Base-by-base conservation (phyloP, 352 stramenopile genomes). In the Pythium grandisporangium region DNA sequence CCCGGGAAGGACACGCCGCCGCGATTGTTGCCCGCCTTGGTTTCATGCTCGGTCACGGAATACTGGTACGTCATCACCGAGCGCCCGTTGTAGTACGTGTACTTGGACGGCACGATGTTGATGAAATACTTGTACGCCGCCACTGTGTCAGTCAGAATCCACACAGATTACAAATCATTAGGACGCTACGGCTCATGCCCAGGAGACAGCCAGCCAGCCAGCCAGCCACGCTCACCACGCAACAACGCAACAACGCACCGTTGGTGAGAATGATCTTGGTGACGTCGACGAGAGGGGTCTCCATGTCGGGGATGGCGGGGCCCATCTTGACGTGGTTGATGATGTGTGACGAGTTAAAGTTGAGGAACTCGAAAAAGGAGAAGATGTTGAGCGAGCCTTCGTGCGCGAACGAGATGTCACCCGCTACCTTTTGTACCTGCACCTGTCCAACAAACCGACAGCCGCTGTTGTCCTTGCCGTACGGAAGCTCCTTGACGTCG, bases 61-160 rank as follows among this genome's bases (percentile, higher is more conserved):
- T 94, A 94, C 61, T 94, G 81, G 66, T 82, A 91, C 41, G 81
- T 92, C 30, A 58, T 64, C 37, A 88, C 58, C 30, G 65, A 64
- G 12, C 44, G 50, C 27, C 79, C 79, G 48, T 76, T 87, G 41
- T 91, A 59, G 37, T 82, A 88, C 32, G 84, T 74, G 58, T 94
- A 91, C 57, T 70, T 80, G 59, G 59, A 91, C 21, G 81, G 81
- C 32, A 94, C 81, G 21, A 92, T 61, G 49, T 68, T 92, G 27
- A 92, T 64, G 59, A 90, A 88, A 43, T 94, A 94, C 58, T 92
- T 92, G 77, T 94, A 94, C 19, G 71, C 84, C 30, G 70, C 76
- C 48, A 94, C 78, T 91, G 39, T 5, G 50, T 30, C 22, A 27
- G 23, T 3, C 27, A 40, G 29, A 40, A n/a, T 46, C 17, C 6